Evolutionary conservation across 306 rosid genomes (phyloP), one percentile per base, ranked within the genome.

Genomic region (Phaseolus lunatus): DNA sequence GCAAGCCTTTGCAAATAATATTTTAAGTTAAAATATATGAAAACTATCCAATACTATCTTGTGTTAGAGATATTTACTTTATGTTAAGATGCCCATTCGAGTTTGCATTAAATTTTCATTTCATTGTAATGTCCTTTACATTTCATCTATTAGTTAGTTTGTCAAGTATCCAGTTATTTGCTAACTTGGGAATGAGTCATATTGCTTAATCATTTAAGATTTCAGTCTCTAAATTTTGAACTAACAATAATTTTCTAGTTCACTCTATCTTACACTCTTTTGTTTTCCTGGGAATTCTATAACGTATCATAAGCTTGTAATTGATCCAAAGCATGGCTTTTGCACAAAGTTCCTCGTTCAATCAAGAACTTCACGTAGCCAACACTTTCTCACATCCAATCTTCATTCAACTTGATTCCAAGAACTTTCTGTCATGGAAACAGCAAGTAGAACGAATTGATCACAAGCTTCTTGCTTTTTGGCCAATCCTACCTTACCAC

Each of bases 1-100:
- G 44, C 12, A 63, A 53, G 68, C 53, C 44, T 41, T 62, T 3
- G 79, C 75, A 44, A 27, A 72, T 77, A 52, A 15, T 41, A 27
- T 59, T 14, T 59, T 27, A 59, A 13, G 9, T 57, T 24, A 57
- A 8, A 57, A 57, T 24, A 57, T 57, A 54, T 11, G 10, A 26
- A 57, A 24, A 57, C 26, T 23, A 54, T 18, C 57, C 57, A 18
- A 50, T 18, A 50, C 24, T 50, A 15, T 48, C 52, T 47, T 47
- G 52, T 7, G 7, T 50, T 50, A 50, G 57, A 18, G 23, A 50
- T 50, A 50, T 50, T 50, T 12, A 20, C 27, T 3, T 53, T 53
- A 53, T 53, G 61, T 53, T 20, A 53, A 53, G 9, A 53, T 20
- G 14, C 4, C 4, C 29, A 53, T 53, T 19, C 10, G 10, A 20